Evolutionary conservation across 495 filamentous ascomycete genomes (phyloP), one percentile per base, ranked within the genome.

Genomic region (Astrocystis sublimbata): DNA sequence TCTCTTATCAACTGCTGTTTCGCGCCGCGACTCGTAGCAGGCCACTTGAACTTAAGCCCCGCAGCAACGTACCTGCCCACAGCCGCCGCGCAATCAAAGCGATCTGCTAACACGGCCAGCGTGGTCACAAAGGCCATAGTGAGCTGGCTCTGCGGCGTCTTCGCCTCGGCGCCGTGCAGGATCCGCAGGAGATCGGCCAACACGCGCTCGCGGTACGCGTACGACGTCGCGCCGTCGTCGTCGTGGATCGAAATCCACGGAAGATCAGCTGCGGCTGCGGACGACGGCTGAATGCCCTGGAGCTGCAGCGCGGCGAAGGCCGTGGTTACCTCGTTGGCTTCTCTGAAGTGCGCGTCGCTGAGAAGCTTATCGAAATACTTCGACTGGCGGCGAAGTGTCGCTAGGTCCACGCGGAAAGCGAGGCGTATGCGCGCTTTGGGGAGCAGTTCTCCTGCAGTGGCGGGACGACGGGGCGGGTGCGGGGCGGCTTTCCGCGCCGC

Each of bases 81-180:
- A 2, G 72, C 65, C 36, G 77, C 52, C 2, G 81, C 58, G 61
- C 81, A 83, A 64, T 85, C 82, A 67, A 89, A 88, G 38, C 85
- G 78, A 66, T 91, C 88, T 1, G 86, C 87, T 26, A 89, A 75
- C n/a, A 89, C 76, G 13, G 84, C 81, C 24, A 91, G 73, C n/a
- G 85, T 81, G 9, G 86, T 82, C 7, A 90, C 71, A 53, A 83
- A 83, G 6, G 75, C 65, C 62, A 89, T 76, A 10, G 81, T 72
- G 17, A 73, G 47, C 45, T 72, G 73, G 41, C 72, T 73, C 45
- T 73, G 73, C 24, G 71, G 75, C 23, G 71, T 71, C 71, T 55
- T 61, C 12, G 62, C 53, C 7, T 73, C 63, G 6, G 66, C 62
- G 17, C 78, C 76, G 69, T 90, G 87, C 9, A 90, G 71, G 6